Base-by-base conservation (phyloP, 2,329 filamentous ascomycete species). In the Mariannaea sp. region DNA sequence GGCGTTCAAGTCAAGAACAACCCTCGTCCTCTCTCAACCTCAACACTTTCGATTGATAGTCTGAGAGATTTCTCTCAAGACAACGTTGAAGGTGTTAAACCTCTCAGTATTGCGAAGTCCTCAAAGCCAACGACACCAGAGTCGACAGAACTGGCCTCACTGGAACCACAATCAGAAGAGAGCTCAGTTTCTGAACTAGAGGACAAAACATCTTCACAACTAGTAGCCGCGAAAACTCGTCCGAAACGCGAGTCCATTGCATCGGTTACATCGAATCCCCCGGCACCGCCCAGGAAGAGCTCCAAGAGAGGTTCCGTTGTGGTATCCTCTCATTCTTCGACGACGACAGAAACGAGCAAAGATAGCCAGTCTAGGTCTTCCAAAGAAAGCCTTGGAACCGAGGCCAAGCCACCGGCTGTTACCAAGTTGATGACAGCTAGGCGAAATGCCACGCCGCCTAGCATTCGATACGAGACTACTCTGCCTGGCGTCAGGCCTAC, bases 401-500 rank as follows among this genome's bases (percentile, higher is more conserved):
- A 56, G 24, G 54, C 20, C 17, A 55, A 52, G 48, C 43, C 56
- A 3, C 29, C 49, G 16, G 39, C 53, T 5, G 36, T 39, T 2
- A 36, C 41, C 4, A 61, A 46, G 13, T 20, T 54, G 1, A 56
- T 50, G 0, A 59, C 33, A 10, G 55, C 55, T 10, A 64, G 56
- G 14, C 38, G 58, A 7, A 60, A 45, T 20, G 12, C 49, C 0
- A 57, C 52, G 7, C 66, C 66, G 7, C 66, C 66, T 12, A 68
- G 66, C 50, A 66, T 68, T 46, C 62, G 65, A n/a, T 68, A 68
- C 24, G 64, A 68, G 44, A 59, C 53, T 20, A 66, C 64, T 9
- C 32, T 56, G 26, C 51, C 64, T 2, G 64, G 64, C 2, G 57
- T 33, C 12, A 59, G 63, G 5, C 64, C 64, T 0, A 66, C 56